Conservation (phyloP, 352 stramenopile species). For the Lagenidium giganteum region DNA sequence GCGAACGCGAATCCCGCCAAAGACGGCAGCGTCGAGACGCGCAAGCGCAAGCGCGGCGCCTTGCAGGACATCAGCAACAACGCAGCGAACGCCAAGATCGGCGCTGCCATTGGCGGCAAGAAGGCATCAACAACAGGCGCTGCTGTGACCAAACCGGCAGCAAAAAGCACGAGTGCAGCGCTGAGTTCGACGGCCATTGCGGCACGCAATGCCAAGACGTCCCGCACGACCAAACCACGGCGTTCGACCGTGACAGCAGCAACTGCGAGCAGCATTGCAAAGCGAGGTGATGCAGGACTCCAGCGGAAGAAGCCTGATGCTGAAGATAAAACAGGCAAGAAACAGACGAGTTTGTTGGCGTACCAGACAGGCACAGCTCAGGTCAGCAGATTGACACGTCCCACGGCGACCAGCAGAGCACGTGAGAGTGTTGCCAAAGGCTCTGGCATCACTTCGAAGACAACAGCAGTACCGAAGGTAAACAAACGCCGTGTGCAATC, state of each 20-base stretch:
- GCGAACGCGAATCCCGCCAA: no score
- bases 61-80: conserved; percentile 83
- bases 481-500: no score
- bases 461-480: background rate
- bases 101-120: conserved; percentile 13
- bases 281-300: no score
- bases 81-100: conserved; percentile 10
- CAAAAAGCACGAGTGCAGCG: conserved; percentile 4
- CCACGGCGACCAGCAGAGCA: no score
- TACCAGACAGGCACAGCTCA: conserved; percentile 37
- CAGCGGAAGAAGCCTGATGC: conserved; percentile 33
- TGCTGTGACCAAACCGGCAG: conserved; percentile 6
- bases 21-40: conserved; percentile 17
- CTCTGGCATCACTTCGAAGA: no score
- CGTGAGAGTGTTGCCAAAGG: no score
- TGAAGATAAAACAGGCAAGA: conserved; percentile 51
- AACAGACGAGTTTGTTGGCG: conserved; percentile 68
- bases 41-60: conserved; percentile 73
- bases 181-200: background rate
- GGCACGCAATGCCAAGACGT: background rate
- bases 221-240: background rate
- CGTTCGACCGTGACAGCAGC: conserved; percentile 3
- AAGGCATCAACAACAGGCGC: conserved; percentile 12
- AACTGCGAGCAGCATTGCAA: no score
- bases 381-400: no score